Percentiles rank a stretch among this genome's conserved stretches.
These are phyloP conservation scores for Penicillium paxilli DNA, from an alignment of 495 filamentous ascomycete species.

Conservation along the genomic window DNA sequence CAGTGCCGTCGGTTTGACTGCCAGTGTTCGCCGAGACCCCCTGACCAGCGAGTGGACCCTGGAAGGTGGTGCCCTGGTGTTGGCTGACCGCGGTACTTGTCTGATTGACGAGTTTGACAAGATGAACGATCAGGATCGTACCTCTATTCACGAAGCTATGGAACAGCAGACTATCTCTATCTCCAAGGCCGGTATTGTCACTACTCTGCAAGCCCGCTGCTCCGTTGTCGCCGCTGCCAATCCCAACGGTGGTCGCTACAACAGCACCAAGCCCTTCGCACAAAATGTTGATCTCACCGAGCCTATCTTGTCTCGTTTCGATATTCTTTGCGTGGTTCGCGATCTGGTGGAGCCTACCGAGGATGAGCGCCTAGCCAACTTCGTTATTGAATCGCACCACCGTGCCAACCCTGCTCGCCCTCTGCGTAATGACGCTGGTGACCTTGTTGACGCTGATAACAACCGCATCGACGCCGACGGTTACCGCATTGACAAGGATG, in stretches of 20 bases:
- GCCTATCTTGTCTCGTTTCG: slow-evolving; percentile 97
- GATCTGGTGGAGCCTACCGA: slow-evolving; percentile 97
- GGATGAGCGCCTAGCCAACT: slow-evolving; percentile 90
- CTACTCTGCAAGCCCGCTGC: slow-evolving; percentile 95
- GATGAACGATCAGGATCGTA: slow-evolving; percentile 99
- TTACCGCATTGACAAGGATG: slow-evolving; percentile 40
- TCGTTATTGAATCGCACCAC: slow-evolving; percentile 91
- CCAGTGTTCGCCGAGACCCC: slow-evolving; percentile 92
- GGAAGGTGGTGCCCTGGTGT: slow-evolving; percentile 92
- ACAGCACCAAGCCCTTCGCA: slow-evolving; percentile 90
- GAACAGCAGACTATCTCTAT: slow-evolving; percentile 99
- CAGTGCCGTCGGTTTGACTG: slow-evolving; percentile 95
- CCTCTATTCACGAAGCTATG: slow-evolving; percentile 99
- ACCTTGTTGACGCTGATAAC: slow-evolving; percentile 64
- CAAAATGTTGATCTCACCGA: slow-evolving; percentile 97
- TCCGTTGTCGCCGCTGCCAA: slow-evolving; percentile 97
- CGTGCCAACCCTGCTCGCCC: slow-evolving; percentile 75
- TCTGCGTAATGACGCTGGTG: slow-evolving; percentile 53
- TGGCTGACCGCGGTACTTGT: slow-evolving; percentile 94
- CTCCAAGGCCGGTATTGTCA: slow-evolving; percentile 98
- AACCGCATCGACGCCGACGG: slow-evolving; percentile 48
- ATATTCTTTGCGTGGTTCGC: slow-evolving; percentile 95
- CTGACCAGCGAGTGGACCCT: slow-evolving; percentile 97
- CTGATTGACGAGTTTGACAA: slow-evolving; percentile 99
- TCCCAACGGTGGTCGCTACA: slow-evolving; percentile 94